A percentile compares a stretch with the other conserved stretches of the same genome.
These are phyloP conservation scores for Perilla frutescens DNA, from an alignment of 257 asterid species.

Conservation along the genomic window DNA sequence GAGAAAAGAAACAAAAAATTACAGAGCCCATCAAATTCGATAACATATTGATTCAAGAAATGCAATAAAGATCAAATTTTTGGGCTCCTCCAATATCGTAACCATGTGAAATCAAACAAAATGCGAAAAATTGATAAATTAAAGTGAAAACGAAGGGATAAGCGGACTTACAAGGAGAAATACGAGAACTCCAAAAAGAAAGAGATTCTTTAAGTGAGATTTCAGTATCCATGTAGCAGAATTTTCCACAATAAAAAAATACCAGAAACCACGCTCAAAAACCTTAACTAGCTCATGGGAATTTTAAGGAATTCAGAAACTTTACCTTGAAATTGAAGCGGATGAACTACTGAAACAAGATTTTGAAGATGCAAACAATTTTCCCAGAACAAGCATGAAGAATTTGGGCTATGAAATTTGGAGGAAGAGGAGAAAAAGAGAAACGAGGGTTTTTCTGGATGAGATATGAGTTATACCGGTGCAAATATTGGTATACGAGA, in stretches of 20 bases:
- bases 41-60: conserved; percentile 21
- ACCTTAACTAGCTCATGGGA: conserved; percentile 33
- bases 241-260: conserved; percentile 36
- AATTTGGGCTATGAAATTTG: too few species aligned
- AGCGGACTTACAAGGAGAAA: conserved; percentile 41
- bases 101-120: conserved; percentile 44
- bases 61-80: conserved; percentile 34
- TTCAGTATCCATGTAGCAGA: conserved; percentile 52
- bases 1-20: conserved; percentile 2
- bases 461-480: too few species aligned
- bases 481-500: too few species aligned
- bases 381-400: too few species aligned
- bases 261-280: conserved; percentile 45
- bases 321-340: too few species aligned
- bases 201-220: conserved; percentile 36
- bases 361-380: too few species aligned
- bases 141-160: conserved; percentile 18
- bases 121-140: conserved; percentile 35
- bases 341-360: too few species aligned
- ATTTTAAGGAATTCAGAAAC: too few species aligned
- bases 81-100: conserved; percentile 24
- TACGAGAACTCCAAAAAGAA: conserved; percentile 34
- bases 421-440: too few species aligned
- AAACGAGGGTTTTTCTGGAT: too few species aligned
- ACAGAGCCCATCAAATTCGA: conserved; percentile 40